These are phyloP conservation scores for Solanum clarkiae DNA, from an alignment of 257 asterid species.

Conservation along the genomic window DNA sequence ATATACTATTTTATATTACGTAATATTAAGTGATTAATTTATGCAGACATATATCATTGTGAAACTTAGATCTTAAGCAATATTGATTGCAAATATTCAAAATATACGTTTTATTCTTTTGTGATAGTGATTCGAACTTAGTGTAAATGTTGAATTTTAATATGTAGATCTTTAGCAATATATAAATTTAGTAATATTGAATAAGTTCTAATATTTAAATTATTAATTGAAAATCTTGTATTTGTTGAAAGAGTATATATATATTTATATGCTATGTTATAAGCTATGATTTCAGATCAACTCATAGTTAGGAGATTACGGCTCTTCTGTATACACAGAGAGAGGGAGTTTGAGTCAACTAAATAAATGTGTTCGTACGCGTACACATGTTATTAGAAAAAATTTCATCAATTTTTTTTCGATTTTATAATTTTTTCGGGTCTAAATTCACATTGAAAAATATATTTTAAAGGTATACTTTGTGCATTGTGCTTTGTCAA, in stretches of 20 bases:
- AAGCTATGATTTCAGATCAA: neutral
- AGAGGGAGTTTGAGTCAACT: neutral
- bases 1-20: neutral
- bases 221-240: no score
- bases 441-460: neutral
- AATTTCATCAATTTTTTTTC: neutral
- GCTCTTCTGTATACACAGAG: no score
- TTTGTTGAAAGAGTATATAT: neutral
- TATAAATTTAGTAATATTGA: no score
- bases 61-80: neutral
- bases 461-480: no score
- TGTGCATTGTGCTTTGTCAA: neutral
- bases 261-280: neutral
- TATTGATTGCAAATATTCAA: neutral
- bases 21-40: neutral
- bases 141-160: no score
- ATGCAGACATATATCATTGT: neutral
- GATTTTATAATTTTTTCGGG: neutral
- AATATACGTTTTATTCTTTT: neutral
- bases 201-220: neutral
- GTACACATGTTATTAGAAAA: neutral
- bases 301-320: no score
- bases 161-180: no score
- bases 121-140: neutral
- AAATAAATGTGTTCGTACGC: neutral